phyloP scores from a whole-genome alignment of 1,284 basidiomycete species.

The Bjerkandera adusta region DNA sequence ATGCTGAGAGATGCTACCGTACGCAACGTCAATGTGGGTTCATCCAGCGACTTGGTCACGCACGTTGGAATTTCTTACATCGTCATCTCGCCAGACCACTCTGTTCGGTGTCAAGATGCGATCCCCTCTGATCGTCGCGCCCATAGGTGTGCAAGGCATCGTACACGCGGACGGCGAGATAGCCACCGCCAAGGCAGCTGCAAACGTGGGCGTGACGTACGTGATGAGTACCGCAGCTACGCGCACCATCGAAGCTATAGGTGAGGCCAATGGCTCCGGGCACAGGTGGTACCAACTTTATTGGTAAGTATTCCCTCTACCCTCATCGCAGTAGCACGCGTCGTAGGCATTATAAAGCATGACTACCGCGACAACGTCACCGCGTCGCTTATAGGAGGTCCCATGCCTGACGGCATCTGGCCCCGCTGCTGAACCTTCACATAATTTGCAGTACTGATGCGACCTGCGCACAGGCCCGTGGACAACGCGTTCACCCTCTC shows the following conservation, averaged over 20 bases:
- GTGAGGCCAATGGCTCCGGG: conserved; percentile 57
- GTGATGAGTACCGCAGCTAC: conserved; percentile 72
- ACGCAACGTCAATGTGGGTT: conserved; percentile 57
- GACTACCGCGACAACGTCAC: too few relatives aligned
- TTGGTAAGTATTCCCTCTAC: conserved; percentile 48
- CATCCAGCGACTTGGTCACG: too few relatives aligned
- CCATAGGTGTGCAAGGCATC: conserved; percentile 74
- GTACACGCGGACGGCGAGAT: conserved; percentile 68
- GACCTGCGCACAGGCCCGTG: conserved; percentile 43
- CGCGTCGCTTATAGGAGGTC: too few relatives aligned
- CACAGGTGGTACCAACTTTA: conserved; percentile 83
- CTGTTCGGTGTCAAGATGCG: conserved; percentile 68
- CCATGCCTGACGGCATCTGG: too few relatives aligned
- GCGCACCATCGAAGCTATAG: conserved; percentile 73
- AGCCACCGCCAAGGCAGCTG: conserved; percentile 64
- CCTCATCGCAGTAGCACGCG: too few relatives aligned
- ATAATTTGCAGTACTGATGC: too few relatives aligned
- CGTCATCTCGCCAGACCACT: conserved; percentile 54
- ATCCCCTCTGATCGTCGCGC: conserved; percentile 67
- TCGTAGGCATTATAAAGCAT: too few relatives aligned
- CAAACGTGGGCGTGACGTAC: conserved; percentile 62
- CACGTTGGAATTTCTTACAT: too few relatives aligned
- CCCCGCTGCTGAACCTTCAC: too few relatives aligned
- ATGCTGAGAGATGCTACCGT: conserved; percentile 72
- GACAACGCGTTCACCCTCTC: conserved; percentile 63